phyloP scores from a whole-genome alignment of 2,329 filamentous ascomycete genomes.

The Aspergillus pseudoviridinutans region DNA sequence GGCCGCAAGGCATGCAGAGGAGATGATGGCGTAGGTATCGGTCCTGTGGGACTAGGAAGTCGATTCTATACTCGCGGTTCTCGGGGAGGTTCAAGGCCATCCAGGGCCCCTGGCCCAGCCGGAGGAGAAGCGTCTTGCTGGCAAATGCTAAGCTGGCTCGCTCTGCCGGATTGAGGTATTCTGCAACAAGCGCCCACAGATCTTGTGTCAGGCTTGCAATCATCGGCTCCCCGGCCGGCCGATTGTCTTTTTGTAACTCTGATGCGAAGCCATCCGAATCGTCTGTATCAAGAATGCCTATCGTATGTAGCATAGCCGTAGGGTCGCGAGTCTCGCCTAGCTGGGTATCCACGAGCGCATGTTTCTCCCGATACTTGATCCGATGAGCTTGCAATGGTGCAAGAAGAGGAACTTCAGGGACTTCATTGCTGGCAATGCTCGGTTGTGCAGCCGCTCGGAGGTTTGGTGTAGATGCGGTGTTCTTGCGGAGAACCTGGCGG shows the following conservation, averaged over 20 bases:
- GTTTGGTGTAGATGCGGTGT: conserved; percentile 26
- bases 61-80: conserved; percentile 44
- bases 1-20: conserved; percentile 56
- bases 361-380: conserved; percentile 27
- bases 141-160: conserved; percentile 48
- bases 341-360: conserved; percentile 30
- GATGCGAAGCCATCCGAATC: conserved; percentile 10
- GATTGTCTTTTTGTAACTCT: conserved; percentile 17
- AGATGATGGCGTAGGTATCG: conserved; percentile 51
- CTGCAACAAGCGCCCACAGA: conserved; percentile 46
- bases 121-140: conserved; percentile 44
- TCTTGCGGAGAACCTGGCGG: conserved; percentile 34
- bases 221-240: conserved; percentile 36
- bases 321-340: conserved; percentile 36
- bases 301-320: conserved; percentile 33
- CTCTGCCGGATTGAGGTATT: conserved; percentile 43
- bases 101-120: conserved; percentile 42
- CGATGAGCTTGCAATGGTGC: conserved; percentile 34
- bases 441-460: conserved; percentile 20
- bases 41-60: conserved; percentile 53
- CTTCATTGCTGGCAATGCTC: conserved; percentile 18
- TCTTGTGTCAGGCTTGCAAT: conserved; percentile 44
- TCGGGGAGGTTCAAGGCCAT: conserved; percentile 37
- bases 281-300: conserved; percentile 32
- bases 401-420: conserved; percentile 27